These are phyloP conservation scores for Spathaspora passalidarum DNA, from an alignment of 805 yeast genomes.

Conservation along the genomic window DNA sequence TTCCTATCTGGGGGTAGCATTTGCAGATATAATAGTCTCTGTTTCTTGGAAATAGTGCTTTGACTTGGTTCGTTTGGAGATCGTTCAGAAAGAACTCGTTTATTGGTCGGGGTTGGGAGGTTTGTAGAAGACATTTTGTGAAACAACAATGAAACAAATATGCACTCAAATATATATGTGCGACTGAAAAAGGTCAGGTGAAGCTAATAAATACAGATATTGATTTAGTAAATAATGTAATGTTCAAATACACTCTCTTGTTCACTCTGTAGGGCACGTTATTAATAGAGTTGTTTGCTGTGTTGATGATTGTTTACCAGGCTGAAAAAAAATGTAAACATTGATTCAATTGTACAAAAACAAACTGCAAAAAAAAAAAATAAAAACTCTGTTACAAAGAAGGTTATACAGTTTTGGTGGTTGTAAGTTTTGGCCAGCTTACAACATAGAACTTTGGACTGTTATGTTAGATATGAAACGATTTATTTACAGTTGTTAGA, in stretches of 20 bases:
- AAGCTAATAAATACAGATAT: background rate
- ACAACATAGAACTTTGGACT: too few species aligned
- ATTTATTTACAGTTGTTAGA: too few species aligned
- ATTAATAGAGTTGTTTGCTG: background rate
- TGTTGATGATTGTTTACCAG: too few species aligned
- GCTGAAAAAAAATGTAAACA: background rate
- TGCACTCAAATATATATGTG: background rate
- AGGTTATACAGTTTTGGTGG: too few species aligned
- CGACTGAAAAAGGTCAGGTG: background rate
- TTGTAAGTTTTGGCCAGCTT: too few species aligned
- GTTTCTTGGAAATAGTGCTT: background rate
- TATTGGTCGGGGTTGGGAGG: background rate
- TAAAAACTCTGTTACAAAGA: too few species aligned
- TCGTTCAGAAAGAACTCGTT: constrained; percentile 5
- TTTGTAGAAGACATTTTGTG: background rate
- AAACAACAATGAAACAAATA: constrained; percentile 2
- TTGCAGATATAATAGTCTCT: background rate
- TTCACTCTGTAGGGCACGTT: too few species aligned
- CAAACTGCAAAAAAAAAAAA: background rate
- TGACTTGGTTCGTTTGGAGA: constrained; percentile 4
- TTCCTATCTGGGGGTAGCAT: background rate
- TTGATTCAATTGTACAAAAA: background rate
- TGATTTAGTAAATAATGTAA: background rate
- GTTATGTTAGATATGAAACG: too few species aligned
- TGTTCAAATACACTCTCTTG: too few species aligned